Conservation (phyloP, 495 filamentous ascomycete species). For the Clohesyomyces aquaticus region DNA sequence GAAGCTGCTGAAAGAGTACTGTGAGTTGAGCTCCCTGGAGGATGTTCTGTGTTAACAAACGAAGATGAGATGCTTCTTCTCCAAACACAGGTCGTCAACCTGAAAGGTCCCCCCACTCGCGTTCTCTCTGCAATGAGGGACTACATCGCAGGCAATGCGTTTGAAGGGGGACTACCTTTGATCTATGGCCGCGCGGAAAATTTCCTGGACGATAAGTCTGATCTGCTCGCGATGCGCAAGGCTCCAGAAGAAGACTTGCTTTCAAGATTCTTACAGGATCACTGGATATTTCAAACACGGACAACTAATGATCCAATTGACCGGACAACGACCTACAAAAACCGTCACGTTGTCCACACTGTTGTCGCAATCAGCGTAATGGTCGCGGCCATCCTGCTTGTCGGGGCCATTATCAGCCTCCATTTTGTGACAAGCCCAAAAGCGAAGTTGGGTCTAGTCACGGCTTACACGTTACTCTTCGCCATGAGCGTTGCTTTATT, state of each 20-base stretch:
- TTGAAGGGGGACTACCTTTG: background rate
- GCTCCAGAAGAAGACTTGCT: background rate
- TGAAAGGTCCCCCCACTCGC: background rate
- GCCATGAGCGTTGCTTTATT: background rate
- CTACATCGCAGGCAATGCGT: too few species aligned
- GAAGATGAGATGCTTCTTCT: background rate
- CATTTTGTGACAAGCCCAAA: constrained; percentile 8
- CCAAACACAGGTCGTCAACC: background rate
- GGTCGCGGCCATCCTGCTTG: constrained; percentile 17
- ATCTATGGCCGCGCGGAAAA: background rate
- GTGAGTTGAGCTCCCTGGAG: background rate
- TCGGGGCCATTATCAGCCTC: constrained; percentile 22
- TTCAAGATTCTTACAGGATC: background rate
- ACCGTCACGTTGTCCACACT: background rate
- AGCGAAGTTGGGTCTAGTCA: background rate
- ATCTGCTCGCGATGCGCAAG: background rate
- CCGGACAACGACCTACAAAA: background rate
- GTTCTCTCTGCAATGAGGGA: background rate
- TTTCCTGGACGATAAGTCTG: background rate
- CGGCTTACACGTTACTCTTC: background rate
- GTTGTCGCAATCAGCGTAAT: constrained; percentile 8
- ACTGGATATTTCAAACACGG: background rate
- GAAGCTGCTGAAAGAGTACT: background rate
- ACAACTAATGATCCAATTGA: background rate
- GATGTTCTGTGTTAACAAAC: background rate